Percentiles rank a stretch among this genome's conserved stretches.
These are phyloP conservation scores for Datisca glomerata DNA, from an alignment of 306 rosid genomes.

Conservation along the genomic window DNA sequence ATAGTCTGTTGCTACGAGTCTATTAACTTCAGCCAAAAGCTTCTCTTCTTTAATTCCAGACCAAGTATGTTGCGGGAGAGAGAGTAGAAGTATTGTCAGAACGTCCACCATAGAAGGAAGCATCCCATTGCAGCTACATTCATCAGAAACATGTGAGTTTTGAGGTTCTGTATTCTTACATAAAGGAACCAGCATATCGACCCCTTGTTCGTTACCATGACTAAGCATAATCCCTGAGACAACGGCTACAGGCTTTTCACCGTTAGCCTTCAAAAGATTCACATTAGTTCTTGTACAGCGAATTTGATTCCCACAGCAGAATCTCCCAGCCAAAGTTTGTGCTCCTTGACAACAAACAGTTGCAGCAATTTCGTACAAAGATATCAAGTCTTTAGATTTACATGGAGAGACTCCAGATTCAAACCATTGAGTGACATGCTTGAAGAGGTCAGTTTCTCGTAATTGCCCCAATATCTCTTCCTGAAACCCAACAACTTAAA, in stretches of 20 bases:
- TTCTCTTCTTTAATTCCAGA: constrained; percentile 45
- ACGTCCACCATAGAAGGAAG: constrained; percentile 75
- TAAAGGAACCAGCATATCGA: constrained; percentile 57
- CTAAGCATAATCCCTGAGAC: constrained; percentile 57
- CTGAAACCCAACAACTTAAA: too few relatives aligned
- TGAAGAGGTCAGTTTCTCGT: constrained; percentile 51
- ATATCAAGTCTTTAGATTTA: constrained; percentile 13
- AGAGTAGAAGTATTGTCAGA: constrained; percentile 61
- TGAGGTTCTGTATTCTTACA: constrained; percentile 28
- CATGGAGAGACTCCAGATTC: constrained; percentile 28
- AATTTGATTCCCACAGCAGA: constrained; percentile 12
- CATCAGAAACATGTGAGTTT: constrained; percentile 33
- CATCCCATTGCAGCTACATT: constrained; percentile 59
- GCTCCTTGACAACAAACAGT: constrained; percentile 64
- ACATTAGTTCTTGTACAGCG: constrained; percentile 41
- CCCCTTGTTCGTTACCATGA: constrained; percentile 42
- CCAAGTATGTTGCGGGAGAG: constrained; percentile 72
- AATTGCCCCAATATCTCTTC: constrained; percentile 60
- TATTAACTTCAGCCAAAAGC: constrained; percentile 33
- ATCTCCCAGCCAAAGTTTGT: constrained; percentile 30
- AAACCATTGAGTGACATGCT: constrained; percentile 47
- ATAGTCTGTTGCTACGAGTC: constrained; percentile 36
- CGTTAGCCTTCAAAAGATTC: constrained; percentile 26
- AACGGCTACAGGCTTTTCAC: constrained; percentile 41
- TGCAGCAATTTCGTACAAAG: constrained; percentile 42